phyloP scores from a whole-genome alignment of 768 basidiomycete genomes.

The Exidia glandulosa region DNA sequence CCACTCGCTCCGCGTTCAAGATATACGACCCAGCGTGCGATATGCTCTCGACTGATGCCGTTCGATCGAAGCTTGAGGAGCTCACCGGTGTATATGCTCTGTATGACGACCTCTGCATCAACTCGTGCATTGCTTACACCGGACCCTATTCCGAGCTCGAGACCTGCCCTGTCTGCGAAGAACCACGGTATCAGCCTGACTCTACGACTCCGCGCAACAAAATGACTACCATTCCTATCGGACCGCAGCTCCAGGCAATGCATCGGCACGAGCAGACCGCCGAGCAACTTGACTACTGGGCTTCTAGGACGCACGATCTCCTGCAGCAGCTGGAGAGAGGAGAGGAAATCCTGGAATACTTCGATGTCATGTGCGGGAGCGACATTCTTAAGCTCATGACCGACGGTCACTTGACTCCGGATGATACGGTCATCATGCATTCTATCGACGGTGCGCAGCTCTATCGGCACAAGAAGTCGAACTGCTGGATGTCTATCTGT shows the following conservation, averaged over 20 bases:
- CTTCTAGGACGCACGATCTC: neutral
- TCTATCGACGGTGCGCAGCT: conserved; percentile 34
- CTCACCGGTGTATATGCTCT: conserved; percentile 13
- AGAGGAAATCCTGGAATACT: neutral
- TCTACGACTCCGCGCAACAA: neutral
- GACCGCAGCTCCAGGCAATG: conserved; percentile 4
- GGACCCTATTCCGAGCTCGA: conserved; percentile 23
- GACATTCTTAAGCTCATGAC: conserved; percentile 7
- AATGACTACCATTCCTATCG: conserved; percentile 2
- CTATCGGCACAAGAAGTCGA: conserved; percentile 23
- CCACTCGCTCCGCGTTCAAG: no score
- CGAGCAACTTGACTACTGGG: conserved; percentile 1
- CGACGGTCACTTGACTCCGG: conserved; percentile 5
- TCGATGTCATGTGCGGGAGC: conserved; percentile 8
- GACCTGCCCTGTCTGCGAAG: conserved; percentile 12
- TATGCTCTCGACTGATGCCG: no score
- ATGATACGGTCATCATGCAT: conserved; percentile 23
- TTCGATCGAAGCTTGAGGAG: conserved; percentile 3
- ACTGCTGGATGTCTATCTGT: conserved; percentile 29
- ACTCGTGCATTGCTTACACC: conserved; percentile 25
- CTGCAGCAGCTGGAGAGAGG: conserved; percentile 1
- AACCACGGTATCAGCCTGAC: conserved; percentile 14
- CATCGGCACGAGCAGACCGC: neutral
- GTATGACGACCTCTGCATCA: conserved; percentile 16
- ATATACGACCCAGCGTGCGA: no score